Evolutionary conservation across 2,329 filamentous ascomycete genomes (phyloP), one percentile per base, ranked within the genome.

Genomic region (Xylariales sp.): DNA sequence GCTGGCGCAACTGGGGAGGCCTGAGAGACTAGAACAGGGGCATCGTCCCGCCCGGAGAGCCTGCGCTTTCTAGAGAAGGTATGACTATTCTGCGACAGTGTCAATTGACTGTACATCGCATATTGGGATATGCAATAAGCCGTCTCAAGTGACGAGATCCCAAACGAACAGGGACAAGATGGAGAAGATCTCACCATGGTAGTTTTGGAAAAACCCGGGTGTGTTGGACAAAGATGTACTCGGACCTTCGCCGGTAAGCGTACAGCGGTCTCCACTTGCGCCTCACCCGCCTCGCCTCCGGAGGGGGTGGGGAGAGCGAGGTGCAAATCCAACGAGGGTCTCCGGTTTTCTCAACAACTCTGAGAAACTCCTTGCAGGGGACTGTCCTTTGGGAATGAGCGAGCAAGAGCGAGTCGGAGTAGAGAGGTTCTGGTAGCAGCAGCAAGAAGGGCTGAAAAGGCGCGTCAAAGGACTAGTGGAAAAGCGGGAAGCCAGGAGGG

Each of bases 61-160:
- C 66, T 63, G 41, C 67, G 66, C 56, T 66, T 69, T 56, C 64
- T 69, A 47, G 63, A 55, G 49, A 33, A 28, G 21, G 59, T 59
- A 51, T 47, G 56, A 48, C 56, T 57, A 54, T 55, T 57, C 58
- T 61, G 55, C 46, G 54, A 42, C 48, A 50, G 47, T 49, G 52
- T 60, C 55, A 62, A 59, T 48, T 42, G 42, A 50, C 50, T 48
- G 56, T 48, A 56, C 50, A 51, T 45, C 49, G 37, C 40, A 42
- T 38, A 47, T 42, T 42, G 48, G n/a, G 49, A 52, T 46, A 54
- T 55, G 53, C 48, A 53, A 55, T 57, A 56, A 55, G 52, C 53
- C 48, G 53, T 52, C 47, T 48, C 50, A 42, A 44, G 46, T 42
- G n/a, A n/a, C n/a, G n/a, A n/a, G n/a, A n/a, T n/a, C 38, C 41